Evolutionary conservation across 768 basidiomycete genomes (phyloP).

Genomic region (Phallus indusiatus): DNA sequence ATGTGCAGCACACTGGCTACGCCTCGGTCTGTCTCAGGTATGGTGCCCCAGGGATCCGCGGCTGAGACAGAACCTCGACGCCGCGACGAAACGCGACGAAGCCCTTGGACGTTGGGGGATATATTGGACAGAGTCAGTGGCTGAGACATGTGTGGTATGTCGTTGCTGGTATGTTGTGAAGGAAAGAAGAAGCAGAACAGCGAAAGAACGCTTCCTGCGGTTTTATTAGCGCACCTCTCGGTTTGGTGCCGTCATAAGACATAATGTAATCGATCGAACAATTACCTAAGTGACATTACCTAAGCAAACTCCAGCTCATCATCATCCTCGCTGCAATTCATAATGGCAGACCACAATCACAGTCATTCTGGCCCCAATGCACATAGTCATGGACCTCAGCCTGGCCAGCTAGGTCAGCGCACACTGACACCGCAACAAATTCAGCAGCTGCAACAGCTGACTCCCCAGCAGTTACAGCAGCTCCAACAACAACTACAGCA

Average conservation of each 20-base stretch:
- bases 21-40: slow-evolving; percentile 40
- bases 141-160: slow-evolving; percentile 1
- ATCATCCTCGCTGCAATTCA: not conserved
- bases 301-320: not conserved
- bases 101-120: not conserved
- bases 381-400: slow-evolving; percentile 3
- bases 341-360: slow-evolving; percentile 4
- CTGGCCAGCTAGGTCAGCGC: not conserved
- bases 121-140: not conserved
- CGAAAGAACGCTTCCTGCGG: not conserved
- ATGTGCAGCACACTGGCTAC: slow-evolving; percentile 44
- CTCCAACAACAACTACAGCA: not conserved
- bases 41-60: slow-evolving; percentile 50
- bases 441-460: not conserved
- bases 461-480: not conserved
- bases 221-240: not conserved
- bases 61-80: slow-evolving; percentile 65
- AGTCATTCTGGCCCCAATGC: not conserved
- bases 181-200: not conserved
- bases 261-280: not conserved
- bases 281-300: not conserved
- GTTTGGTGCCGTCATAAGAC: not conserved
- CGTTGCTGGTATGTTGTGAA: not conserved
- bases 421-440: not conserved
- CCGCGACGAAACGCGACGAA: slow-evolving; percentile 31